These are phyloP conservation scores for Phialemoniopsis sp. DNA, from an alignment of 2,329 filamentous ascomycete species.

Conservation along the genomic window DNA sequence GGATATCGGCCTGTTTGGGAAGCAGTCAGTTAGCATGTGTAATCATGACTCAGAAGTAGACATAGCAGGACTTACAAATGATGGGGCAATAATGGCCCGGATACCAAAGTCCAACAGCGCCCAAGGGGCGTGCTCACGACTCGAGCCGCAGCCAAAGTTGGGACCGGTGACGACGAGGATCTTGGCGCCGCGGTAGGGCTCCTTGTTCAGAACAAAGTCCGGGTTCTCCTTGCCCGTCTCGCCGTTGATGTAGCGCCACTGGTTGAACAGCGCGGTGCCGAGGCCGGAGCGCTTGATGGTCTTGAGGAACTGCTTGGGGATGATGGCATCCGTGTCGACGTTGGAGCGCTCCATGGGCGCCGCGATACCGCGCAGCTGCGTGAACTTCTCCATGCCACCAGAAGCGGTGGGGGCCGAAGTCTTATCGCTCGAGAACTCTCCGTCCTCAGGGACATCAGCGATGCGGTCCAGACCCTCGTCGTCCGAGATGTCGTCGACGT, in stretches of 20 bases:
- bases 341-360: slow-evolving; percentile 86
- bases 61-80: too few relatives aligned
- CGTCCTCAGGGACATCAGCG: slow-evolving; percentile 59
- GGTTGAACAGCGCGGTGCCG: slow-evolving; percentile 81
- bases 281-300: slow-evolving; percentile 98
- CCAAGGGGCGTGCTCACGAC: slow-evolving; percentile 95
- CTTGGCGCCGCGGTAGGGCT: slow-evolving; percentile 78
- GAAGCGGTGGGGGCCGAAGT: slow-evolving; percentile 43
- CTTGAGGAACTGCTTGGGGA: slow-evolving; percentile 98
- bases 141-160: slow-evolving; percentile 94
- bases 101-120: slow-evolving; percentile 96
- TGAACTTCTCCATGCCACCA: slow-evolving; percentile 78
- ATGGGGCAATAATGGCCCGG: slow-evolving; percentile 86
- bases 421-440: slow-evolving; percentile 58
- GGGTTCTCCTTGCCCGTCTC: slow-evolving; percentile 70
- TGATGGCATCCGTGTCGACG: slow-evolving; percentile 98
- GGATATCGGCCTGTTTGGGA: slow-evolving; percentile 96
- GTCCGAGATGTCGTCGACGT: slow-evolving; percentile 48
- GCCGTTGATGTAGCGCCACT: slow-evolving; percentile 75
- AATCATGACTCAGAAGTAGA: too few relatives aligned
- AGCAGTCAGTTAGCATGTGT: slow-evolving; percentile 42
- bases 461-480: slow-evolving; percentile 50
- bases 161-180: slow-evolving; percentile 87
- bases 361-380: slow-evolving; percentile 77
- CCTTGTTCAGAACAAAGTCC: slow-evolving; percentile 85